A percentile compares a stretch with the other conserved stretches of the same genome.
phyloP scores from a whole-genome alignment of 208 protist genomes.

The Perkinsela sp. region DNA sequence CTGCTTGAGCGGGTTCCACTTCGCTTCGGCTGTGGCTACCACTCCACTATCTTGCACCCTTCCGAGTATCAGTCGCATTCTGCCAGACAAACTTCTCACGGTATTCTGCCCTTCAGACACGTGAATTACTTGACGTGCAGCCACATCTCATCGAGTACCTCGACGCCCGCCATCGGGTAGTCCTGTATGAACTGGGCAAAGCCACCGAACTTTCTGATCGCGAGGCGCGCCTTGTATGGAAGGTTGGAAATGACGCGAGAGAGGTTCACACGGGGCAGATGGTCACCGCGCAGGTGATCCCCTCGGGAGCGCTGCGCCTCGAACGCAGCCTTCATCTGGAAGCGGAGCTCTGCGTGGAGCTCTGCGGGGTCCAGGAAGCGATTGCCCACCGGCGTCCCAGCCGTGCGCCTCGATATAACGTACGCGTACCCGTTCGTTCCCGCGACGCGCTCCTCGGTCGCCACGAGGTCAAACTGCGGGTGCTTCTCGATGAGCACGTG shows the following conservation, averaged over 20 bases:
- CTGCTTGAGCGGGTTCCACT: background rate
- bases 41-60: background rate
- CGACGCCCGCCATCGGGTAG: no score
- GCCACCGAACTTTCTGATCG: background rate
- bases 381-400: background rate
- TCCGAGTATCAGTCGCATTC: background rate
- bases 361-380: background rate
- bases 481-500: background rate
- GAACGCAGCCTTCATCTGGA: background rate
- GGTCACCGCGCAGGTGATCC: background rate
- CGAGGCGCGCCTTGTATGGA: background rate
- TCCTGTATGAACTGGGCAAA: background rate
- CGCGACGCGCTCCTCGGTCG: background rate
- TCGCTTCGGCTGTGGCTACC: background rate
- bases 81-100: background rate
- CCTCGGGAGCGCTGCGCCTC: background rate
- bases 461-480: background rate
- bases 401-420: background rate
- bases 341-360: background rate
- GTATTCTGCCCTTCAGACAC: no score
- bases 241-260: background rate
- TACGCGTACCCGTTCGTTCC: background rate
- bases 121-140: no score
- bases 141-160: no score
- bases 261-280: background rate